These are phyloP conservation scores for Pleurotus citrinopileatus DNA, from an alignment of 768 basidiomycete species.

Conservation along the genomic window DNA sequence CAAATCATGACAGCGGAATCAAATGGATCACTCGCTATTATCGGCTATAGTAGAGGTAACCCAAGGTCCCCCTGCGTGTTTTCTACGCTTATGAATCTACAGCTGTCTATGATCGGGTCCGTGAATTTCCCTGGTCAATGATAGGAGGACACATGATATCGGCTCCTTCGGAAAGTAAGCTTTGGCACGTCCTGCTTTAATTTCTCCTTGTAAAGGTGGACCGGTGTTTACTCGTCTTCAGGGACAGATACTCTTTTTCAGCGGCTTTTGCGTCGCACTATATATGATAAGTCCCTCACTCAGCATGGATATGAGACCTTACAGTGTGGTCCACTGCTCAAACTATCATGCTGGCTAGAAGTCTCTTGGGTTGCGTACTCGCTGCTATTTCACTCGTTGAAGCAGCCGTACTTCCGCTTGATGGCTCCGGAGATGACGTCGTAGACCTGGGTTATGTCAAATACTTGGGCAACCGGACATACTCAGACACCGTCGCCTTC, in stretches of 20 bases:
- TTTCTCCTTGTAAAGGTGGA: no score
- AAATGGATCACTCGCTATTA: background rate
- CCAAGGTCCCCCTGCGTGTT: background rate
- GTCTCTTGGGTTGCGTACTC: background rate
- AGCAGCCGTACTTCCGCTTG: background rate
- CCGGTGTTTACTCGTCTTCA: no score
- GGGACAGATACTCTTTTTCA: no score
- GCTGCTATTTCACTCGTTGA: background rate
- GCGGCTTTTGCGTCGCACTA: no score
- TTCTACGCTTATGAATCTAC: background rate
- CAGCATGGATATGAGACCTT: background rate
- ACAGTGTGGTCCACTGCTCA: background rate
- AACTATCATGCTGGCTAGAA: background rate
- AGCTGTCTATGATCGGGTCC: background rate
- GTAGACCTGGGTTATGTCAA: constrained; percentile 58
- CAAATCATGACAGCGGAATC: background rate
- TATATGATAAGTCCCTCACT: no score
- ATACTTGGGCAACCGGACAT: constrained; percentile 52
- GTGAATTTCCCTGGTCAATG: no score
- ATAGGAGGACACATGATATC: no score
- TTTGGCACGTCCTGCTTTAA: no score
- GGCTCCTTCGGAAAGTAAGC: no score
- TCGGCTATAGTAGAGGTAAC: no score
- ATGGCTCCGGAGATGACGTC: constrained; percentile 20
- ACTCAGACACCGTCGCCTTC: constrained; percentile 52